Conservation (phyloP, 2,329 filamentous ascomycete species). For the Diaporthe sp. region DNA sequence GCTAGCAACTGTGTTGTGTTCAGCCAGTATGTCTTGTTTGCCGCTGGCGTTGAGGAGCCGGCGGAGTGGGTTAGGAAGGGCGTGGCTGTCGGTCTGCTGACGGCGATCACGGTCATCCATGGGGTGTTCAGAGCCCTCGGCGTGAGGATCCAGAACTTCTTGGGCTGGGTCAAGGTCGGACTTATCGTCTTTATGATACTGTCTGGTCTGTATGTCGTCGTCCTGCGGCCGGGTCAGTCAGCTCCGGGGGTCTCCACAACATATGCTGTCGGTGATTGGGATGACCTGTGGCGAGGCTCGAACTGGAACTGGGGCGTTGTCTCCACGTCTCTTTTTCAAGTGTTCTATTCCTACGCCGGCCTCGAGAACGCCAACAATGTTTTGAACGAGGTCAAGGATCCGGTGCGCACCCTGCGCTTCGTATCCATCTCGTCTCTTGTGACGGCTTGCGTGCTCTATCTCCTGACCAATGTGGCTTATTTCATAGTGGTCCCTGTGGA, state of each 20-base stretch:
- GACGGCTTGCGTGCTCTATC: constrained; percentile 73
- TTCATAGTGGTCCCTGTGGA: constrained; percentile 76
- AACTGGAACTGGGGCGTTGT: constrained; percentile 18
- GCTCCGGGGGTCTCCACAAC: not conserved
- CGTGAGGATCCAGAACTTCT: constrained; percentile 67
- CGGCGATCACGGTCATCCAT: constrained; percentile 66
- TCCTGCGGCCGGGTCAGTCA: not conserved
- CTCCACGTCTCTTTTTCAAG: constrained; percentile 74
- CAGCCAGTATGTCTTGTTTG: constrained; percentile 74
- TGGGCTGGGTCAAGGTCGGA: constrained; percentile 74
- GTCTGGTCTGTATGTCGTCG: constrained; percentile 70
- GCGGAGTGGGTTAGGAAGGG: constrained; percentile 65
- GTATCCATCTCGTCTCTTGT: constrained; percentile 71
- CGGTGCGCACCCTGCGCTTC: constrained; percentile 73
- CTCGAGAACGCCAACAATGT: constrained; percentile 76
- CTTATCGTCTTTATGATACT: constrained; percentile 72
- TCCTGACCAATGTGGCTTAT: constrained; percentile 73
- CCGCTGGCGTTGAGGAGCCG: constrained; percentile 59
- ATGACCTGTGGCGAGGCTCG: not conserved
- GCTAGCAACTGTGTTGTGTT: constrained; percentile 75
- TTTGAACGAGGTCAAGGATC: constrained; percentile 78
- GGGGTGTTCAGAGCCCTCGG: constrained; percentile 49
- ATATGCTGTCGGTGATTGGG: not conserved
- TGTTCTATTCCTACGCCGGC: constrained; percentile 78
- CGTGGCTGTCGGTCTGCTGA: constrained; percentile 69